Conservation (phyloP, 306 rosid species). For the Lathyrus sativus region DNA sequence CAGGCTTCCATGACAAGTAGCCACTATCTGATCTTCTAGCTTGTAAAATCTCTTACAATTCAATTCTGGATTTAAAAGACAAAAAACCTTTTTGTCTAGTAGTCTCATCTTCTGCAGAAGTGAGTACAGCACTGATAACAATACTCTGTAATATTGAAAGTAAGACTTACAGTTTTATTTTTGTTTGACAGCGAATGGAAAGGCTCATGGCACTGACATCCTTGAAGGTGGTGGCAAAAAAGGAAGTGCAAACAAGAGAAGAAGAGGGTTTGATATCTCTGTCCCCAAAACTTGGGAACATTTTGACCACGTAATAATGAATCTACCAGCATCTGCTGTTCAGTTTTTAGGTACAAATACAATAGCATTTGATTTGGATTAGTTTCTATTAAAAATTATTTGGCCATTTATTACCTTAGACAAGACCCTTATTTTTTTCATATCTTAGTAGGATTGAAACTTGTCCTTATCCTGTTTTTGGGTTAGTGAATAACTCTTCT, state of each 20-base stretch:
- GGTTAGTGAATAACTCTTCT: not conserved
- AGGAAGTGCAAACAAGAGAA: conserved; percentile 69
- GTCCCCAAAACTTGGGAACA: conserved; percentile 72
- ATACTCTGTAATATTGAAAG: conserved; percentile 22
- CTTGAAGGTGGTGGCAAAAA: conserved; percentile 49
- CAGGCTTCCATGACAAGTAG: conserved; percentile 29
- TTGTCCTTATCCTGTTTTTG: not conserved
- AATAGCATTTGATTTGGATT: conserved; percentile 30
- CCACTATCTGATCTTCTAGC: conserved; percentile 20
- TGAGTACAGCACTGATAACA: conserved; percentile 1
- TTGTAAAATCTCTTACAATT: conserved; percentile 19
- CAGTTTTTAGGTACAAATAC: conserved; percentile 83
- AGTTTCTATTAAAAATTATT: conserved; percentile 25
- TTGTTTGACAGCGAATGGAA: conserved; percentile 53
- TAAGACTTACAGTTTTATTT: conserved; percentile 29
- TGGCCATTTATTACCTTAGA: not conserved
- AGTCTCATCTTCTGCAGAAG: conserved; percentile 18
- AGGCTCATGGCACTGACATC: conserved; percentile 33
- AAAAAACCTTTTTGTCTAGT: conserved; percentile 14
- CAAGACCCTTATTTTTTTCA: conserved; percentile 22
- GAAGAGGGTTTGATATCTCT: conserved; percentile 50
- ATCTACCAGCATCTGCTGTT: conserved; percentile 92
- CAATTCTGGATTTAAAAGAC: conserved; percentile 13
- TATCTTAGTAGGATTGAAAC: not conserved
- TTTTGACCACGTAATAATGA: conserved; percentile 89